These are phyloP conservation scores for Pleodorina starrii DNA, from an alignment of 139 green algal genomes.

Conservation along the genomic window DNA sequence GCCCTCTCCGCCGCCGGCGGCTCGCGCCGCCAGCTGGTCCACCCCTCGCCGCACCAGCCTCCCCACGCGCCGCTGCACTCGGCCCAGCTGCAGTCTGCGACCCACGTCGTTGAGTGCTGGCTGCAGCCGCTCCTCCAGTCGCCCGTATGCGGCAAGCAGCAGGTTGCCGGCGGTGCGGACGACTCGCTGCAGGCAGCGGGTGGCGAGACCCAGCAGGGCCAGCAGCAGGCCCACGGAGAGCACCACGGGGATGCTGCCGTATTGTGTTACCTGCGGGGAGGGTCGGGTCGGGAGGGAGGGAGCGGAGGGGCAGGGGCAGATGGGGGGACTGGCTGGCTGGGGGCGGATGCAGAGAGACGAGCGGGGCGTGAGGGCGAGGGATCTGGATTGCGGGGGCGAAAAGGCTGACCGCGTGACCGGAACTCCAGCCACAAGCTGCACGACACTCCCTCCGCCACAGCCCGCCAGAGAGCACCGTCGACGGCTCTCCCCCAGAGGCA, in stretches of 20 bases:
- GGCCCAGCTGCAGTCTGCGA: neutral
- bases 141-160: neutral
- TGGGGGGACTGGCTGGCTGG: too few species aligned
- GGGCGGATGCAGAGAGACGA: too few species aligned
- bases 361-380: too few species aligned
- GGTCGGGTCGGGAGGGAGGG: too few species aligned
- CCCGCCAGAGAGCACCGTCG: too few species aligned
- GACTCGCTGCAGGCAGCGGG: neutral
- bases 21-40: neutral
- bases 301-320: too few species aligned
- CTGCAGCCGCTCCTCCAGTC: conserved; percentile 30
- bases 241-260: conserved; percentile 34
- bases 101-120: neutral
- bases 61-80: neutral
- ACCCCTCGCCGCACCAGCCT: neutral
- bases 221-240: neutral
- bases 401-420: too few species aligned
- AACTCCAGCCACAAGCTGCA: too few species aligned
- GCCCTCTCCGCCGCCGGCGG: neutral
- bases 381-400: too few species aligned
- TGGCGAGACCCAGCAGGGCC: neutral
- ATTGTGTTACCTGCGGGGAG: conserved; percentile 2
- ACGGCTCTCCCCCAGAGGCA: too few species aligned
- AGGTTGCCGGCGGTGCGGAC: neutral
- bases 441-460: too few species aligned